These are phyloP conservation scores for Coprinellus micaceus DNA, from an alignment of 768 basidiomycete species.

Conservation along the genomic window DNA sequence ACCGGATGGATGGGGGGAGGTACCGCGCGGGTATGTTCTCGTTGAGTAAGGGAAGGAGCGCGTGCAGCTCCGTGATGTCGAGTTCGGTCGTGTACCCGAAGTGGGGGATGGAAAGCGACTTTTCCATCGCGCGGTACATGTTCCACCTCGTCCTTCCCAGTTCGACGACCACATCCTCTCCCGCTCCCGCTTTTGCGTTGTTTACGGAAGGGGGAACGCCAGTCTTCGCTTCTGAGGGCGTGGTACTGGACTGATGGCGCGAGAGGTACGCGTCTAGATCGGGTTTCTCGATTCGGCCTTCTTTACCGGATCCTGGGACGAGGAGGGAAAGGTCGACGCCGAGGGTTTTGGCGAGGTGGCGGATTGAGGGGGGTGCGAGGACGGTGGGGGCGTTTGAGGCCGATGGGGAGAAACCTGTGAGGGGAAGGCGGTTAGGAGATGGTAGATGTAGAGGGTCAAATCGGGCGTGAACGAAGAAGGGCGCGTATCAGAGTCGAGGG, in stretches of 20 bases:
- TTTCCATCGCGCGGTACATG: slow-evolving; percentile 91
- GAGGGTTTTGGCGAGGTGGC: slow-evolving; percentile 68
- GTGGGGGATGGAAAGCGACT: slow-evolving; percentile 84
- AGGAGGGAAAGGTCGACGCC: slow-evolving; percentile 57
- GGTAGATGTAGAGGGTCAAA: background rate
- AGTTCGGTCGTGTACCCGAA: slow-evolving; percentile 81
- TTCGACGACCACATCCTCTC: slow-evolving; percentile 2
- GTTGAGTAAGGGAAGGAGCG: slow-evolving; percentile 61
- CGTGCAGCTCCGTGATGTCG: slow-evolving; percentile 68
- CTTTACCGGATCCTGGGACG: slow-evolving; percentile 67
- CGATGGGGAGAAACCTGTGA: background rate
- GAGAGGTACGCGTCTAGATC: slow-evolving; percentile 67
- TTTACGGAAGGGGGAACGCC: no score
- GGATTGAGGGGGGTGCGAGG: slow-evolving; percentile 73
- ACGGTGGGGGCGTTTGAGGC: slow-evolving; percentile 27
- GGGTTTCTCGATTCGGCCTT: slow-evolving; percentile 68
- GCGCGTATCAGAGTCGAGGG: background rate
- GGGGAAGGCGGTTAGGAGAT: no score
- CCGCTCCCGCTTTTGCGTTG: background rate
- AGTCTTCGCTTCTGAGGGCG: slow-evolving; percentile 5
- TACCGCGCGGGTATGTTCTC: slow-evolving; percentile 62
- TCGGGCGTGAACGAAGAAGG: background rate
- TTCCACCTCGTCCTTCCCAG: slow-evolving; percentile 42
- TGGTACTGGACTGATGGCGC: slow-evolving; percentile 13
- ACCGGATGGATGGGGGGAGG: slow-evolving; percentile 25